Base-by-base conservation (phyloP, 2,329 filamentous ascomycete species). In the Pseudogymnoascus sp. region DNA sequence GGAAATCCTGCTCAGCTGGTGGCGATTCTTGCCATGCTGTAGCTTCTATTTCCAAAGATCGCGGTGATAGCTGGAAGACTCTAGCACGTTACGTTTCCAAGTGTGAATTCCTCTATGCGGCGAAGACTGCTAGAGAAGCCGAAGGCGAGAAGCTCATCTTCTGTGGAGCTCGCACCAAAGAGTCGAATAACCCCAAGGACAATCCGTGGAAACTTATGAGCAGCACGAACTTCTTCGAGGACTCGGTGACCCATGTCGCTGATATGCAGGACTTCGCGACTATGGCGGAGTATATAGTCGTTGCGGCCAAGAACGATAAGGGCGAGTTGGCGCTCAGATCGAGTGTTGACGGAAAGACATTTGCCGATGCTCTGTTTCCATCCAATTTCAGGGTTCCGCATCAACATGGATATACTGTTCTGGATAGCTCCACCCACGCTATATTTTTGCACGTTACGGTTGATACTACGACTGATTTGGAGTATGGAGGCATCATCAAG, bases 221-320 rank as follows among this genome's bases (percentile, higher is more conserved):
- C 41, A 96, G 89, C 73, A 81, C 90, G 45, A 87, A 96, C 70
- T 91, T 88, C 76, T 77, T 79, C 11, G 82, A 87, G 61, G 81
- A 85, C 65, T 82, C 87, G 68, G 78, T 79, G 12, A 78, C 85
- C 21, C 81, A 85, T 63, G 86, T 89, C 72, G 81, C 84, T 23
- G 83, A 93, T 64, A 89, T 96, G 43, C 85, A 88, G 68, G 88
- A 89, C 68, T 97, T 96, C 75, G 93, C 92, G 1, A 96, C 89
- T 4, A 97, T 97, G 93, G 88, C 89, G 40, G 95, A 99, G 73
- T 99, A 96, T 74, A 95, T 99, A 70, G 85, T 99, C 40, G 88
- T 96, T 59, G 93, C 93, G 1, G 87, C 88, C 5, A 83, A 82
- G 55, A 79, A 83, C 65, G 82, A 88, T 63, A 79, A 86, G 33